A percentile compares a stretch with the other conserved stretches of the same genome.
phyloP scores from a whole-genome alignment of 2,329 filamentous ascomycete genomes.

The Rutstroemia sp. region DNA sequence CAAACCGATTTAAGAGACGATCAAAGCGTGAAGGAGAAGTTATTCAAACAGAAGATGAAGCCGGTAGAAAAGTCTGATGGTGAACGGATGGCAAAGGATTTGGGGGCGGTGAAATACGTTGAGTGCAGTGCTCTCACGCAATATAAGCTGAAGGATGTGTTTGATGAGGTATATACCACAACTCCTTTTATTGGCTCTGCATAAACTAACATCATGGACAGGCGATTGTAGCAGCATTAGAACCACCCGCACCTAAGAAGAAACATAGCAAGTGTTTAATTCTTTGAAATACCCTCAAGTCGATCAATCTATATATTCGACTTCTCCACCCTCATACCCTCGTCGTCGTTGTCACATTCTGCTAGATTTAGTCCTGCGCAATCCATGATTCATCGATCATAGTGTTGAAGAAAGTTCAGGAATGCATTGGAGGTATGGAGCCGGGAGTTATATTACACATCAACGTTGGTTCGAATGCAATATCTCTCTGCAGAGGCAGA shows the following conservation, averaged over 20 bases:
- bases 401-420: not conserved
- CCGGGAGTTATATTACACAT: constrained; percentile 3
- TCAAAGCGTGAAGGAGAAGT: constrained; percentile 77
- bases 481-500: too few species aligned
- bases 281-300: constrained; percentile 40
- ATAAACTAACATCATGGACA: constrained; percentile 32
- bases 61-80: constrained; percentile 90
- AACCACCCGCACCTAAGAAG: constrained; percentile 80
- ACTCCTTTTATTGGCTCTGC: not conserved
- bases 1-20: constrained; percentile 96
- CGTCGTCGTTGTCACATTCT: not conserved
- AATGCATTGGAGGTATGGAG: not conserved
- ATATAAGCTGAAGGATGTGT: constrained; percentile 98
- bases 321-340: not conserved
- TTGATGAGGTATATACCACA: constrained; percentile 73
- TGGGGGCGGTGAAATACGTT: constrained; percentile 98
- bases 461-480: not conserved
- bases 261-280: constrained; percentile 62
- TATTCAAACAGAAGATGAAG: constrained; percentile 91
- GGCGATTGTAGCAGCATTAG: constrained; percentile 93
- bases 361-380: not conserved
- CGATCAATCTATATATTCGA: not conserved
- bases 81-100: constrained; percentile 90
- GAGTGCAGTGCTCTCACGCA: constrained; percentile 97
- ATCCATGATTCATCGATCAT: constrained; percentile 1